Evolutionary conservation across 257 asterid genomes (phyloP), one percentile per base, ranked within the genome.

Genomic region (Nicotiana paniculata): DNA sequence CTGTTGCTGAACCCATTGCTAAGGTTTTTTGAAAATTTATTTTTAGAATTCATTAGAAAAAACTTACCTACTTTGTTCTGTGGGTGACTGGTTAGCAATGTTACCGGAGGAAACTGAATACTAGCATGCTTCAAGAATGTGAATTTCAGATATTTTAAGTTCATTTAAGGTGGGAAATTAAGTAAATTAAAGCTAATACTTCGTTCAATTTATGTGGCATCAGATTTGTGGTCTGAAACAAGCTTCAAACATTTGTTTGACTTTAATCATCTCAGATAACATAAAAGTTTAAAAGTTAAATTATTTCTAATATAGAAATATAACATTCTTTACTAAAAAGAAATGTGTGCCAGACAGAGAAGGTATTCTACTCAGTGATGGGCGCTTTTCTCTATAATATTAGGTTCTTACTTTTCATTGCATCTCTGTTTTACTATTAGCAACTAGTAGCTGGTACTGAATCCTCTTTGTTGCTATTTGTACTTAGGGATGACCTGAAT

Each of bases 1-100:
- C 97, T 18, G 94, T 83, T 77, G 98, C 93, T 69, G 98, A 96
- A 86, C 95, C 93, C 88, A 96, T 96, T 79, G 98, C 97, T 74
- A 94, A 96, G 99, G 98, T 95, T 48, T 70, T 21, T 21, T 21
- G 0, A 21, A 21, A 21, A 21, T 21, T 21, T 21, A 21, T 21
- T 21, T 21, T 21, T 21, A 21, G 39, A 35, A 35, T 37, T 30
- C 33, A 30, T 1, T 30, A 5, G 4, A 5, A 37, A 5, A 37
- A 37, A 37, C 1, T 37, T 37, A 37, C 46, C 46, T 6, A 37
- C 46, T 37, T 37, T 5, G 46, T 37, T 37, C 6, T 37, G 3
- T 28, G 0, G 46, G 7, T 67, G 55, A 37, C 39, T 21, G 63
- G 16, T 64, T 35, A 28, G 16, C 54, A 9, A 35, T 68, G 48